Base-by-base conservation (phyloP, 1,284 basidiomycete genomes). In the Heterobasidion occidentale region DNA sequence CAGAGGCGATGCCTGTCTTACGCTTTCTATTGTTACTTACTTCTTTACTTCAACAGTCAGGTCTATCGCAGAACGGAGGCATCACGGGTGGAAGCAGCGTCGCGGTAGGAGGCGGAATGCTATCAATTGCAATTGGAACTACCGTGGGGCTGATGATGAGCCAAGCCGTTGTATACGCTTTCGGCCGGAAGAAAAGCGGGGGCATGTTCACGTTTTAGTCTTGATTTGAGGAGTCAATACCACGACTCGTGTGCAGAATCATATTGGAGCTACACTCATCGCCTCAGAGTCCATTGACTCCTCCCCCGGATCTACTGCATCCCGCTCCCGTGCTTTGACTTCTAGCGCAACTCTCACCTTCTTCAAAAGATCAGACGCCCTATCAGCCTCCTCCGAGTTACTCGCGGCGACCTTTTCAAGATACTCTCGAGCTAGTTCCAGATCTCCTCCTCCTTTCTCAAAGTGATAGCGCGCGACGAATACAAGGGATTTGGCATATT, bases 81-180 rank as follows among this genome's bases (percentile, higher is more conserved):
- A 51, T 51, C 70, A 84, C 80, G 42, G 86, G 75, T 15, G 84
- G 78, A 51, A 83, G 78, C 64, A 88, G 83, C 11, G 85, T 89
- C 52, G 84, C 87, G 61, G 88, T 89, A 55, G 86, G 87, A 61
- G 79, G 81, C n/a, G 86, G 87, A 6, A 91, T 92, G 90, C 89
- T 93, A 58, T 82, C 89, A 57, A 90, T 93, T 50, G 90, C 90
- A 1, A 92, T 94, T 61, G 92, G 92, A 55, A 93, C 94, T 65
- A 94, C 90, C 1, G 90, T 93, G 53, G 91, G 92, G n/a, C 69
- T 94, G 46, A 94, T 94, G 73, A 91, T 89, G 77, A 90, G 88
- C 61, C 88, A 91, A 63, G 85, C 91, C 46, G 70, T 94, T 38
- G 90, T 94, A 34, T 94, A 94, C 67, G 88, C 85, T 63, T 92